Base-by-base conservation (phyloP, 768 basidiomycete genomes). In the Collybia sordida region DNA sequence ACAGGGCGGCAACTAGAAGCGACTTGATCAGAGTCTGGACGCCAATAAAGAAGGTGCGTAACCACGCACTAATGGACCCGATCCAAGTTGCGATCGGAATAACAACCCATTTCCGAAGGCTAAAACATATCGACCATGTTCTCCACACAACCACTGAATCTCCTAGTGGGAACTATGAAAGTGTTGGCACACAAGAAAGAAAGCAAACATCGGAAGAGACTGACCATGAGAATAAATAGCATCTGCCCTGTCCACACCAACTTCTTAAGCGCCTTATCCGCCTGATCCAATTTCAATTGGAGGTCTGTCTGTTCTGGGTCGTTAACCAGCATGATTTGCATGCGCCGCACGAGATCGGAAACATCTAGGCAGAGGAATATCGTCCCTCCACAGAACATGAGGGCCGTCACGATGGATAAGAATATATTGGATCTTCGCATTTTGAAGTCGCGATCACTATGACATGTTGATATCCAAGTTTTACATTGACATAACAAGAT, bases 141-240 rank as follows among this genome's bases (percentile, higher is more conserved):
- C 66, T 54, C 66, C 66, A 67, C 22, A 67, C 51, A 14, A 67
- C 66, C n/a, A 66, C 62, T 5, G 58, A 58, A 42, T 67, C 66
- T 15, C 66, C 64, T 3, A 64, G 56, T 31, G 62, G 60, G 14
- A 67, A 42, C 64, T 67, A 23, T 3, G 17, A 8, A 38, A 12
- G 6, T 14, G 15, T 49, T 8, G 37, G 28, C 1, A 34, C n/a
- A 31, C 6, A 31, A 14, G 9, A 31, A 31, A 31, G 9, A 2
- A 31, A 14, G 31, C 27, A 8, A 44, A 25, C 5, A 8, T 28
- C 4, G 35, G 17, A n/a, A 4, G 22, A 22, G n/a, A 25, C 41
- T 47, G 48, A 62, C 65, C 64, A 65, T 59, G 47, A 65, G 65
- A 38, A 67, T 54, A 47, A 67, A 67, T 11, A 67, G 35, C 56